These are phyloP conservation scores for Aspergillus affinis DNA, from an alignment of 495 filamentous ascomycete species.

Conservation along the genomic window DNA sequence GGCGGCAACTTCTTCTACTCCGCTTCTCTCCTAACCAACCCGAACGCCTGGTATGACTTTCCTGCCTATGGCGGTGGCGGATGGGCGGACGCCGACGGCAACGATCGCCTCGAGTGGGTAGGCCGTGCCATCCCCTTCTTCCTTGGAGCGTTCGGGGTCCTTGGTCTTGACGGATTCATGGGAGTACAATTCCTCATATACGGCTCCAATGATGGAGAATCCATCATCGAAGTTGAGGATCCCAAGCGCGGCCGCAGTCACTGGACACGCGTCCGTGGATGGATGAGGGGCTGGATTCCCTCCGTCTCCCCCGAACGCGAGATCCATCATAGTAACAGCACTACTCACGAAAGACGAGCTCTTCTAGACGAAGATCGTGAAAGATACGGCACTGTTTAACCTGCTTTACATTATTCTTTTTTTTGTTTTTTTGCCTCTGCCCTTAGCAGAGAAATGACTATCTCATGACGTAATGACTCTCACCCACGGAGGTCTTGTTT, in stretches of 20 bases:
- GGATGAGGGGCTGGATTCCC: slow-evolving; percentile 72
- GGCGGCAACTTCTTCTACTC: slow-evolving; percentile 74
- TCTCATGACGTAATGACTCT: not conserved
- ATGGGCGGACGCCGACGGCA: slow-evolving; percentile 63
- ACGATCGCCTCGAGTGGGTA: slow-evolving; percentile 57
- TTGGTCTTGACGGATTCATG: slow-evolving; percentile 63
- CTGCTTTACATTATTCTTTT: too few species aligned
- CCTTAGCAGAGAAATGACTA: not conserved
- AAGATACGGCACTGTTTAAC: slow-evolving; percentile 39
- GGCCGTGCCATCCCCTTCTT: slow-evolving; percentile 64
- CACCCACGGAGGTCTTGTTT: not conserved
- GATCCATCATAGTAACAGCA: slow-evolving; percentile 1
- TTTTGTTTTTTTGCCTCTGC: not conserved
- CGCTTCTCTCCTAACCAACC: slow-evolving; percentile 63
- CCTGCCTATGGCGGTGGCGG: slow-evolving; percentile 64
- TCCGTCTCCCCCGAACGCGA: slow-evolving; percentile 33
- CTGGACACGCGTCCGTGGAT: slow-evolving; percentile 60
- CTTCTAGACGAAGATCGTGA: slow-evolving; percentile 33
- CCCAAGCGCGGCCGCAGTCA: slow-evolving; percentile 39
- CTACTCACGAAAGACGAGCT: slow-evolving; percentile 31
- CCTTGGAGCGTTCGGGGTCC: slow-evolving; percentile 68
- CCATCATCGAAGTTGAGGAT: slow-evolving; percentile 32
- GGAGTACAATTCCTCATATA: slow-evolving; percentile 65
- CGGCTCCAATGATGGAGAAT: slow-evolving; percentile 43
- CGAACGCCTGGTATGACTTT: slow-evolving; percentile 63